phyloP scores from a whole-genome alignment of 2,329 filamentous ascomycete genomes.

The Scopulariopsis brevicaulis region DNA sequence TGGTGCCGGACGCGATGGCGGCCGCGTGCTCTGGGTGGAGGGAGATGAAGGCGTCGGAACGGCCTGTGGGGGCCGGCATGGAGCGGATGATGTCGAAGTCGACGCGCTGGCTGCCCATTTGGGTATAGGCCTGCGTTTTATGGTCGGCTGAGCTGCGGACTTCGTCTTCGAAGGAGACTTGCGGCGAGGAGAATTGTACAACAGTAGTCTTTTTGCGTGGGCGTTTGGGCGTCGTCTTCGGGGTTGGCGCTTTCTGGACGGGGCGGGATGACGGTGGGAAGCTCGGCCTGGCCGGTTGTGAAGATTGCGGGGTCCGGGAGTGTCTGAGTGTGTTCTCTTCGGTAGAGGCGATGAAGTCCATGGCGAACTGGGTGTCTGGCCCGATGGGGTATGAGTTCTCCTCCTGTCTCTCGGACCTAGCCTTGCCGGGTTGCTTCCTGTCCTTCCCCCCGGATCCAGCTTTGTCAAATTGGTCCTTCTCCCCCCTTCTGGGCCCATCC shows the following conservation, averaged over 20 bases:
- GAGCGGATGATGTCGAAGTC: conserved; percentile 33
- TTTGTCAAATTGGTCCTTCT: background rate
- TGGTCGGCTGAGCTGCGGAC: background rate
- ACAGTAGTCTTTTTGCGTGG: background rate
- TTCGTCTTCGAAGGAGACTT: conserved; percentile 1
- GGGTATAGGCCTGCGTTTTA: conserved; percentile 18
- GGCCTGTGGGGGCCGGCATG: conserved; percentile 34
- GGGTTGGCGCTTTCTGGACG: background rate
- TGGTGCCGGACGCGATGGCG: conserved; percentile 34
- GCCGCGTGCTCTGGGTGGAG: conserved; percentile 33
- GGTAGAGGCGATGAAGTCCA: conserved; percentile 19
- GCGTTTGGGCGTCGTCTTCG: background rate
- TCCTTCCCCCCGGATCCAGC: conserved; percentile 5
- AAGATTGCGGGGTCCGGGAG: conserved; percentile 1
- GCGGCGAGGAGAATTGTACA: conserved; percentile 1
- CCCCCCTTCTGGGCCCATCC: too few species aligned
- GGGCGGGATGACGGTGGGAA: background rate
- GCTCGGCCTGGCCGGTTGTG: background rate
- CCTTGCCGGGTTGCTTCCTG: background rate
- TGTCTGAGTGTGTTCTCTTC: conserved; percentile 9
- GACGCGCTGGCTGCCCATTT: conserved; percentile 36
- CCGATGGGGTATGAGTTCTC: conserved; percentile 14
- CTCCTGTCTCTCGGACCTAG: background rate
- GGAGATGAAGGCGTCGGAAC: conserved; percentile 43
- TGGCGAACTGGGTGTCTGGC: conserved; percentile 20